Base-by-base conservation (phyloP, 345 rosid species). In the Mercurialis annua region DNA sequence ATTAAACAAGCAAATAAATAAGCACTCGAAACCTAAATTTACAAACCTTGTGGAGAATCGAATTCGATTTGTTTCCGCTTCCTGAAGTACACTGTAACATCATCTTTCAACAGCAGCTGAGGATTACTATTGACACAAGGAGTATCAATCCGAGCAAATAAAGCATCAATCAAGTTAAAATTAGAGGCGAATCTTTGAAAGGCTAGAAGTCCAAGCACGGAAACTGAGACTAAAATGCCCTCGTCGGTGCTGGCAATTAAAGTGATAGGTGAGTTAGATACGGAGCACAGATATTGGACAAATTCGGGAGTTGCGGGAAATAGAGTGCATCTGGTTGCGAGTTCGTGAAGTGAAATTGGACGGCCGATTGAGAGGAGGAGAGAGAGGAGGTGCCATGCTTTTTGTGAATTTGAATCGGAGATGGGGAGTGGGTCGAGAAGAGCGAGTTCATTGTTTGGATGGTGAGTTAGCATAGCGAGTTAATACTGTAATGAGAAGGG, bases 371-470 rank as follows among this genome's bases (percentile, higher is more conserved):
- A 78, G 59, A 86, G 69, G 70, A 88, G 72, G 64, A 81, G 76
- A 6, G 81, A 72, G 46, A 81, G 62, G 40, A 88, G 51, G 76
- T 82, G 83, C 89, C 90, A 86, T 43, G 90, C 86, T 70, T 84
- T 80, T 21, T 81, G 78, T 0, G 53, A 56, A 8, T 6, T 24
- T 6, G 48, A 16, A 20, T 64, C 1, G 60, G 68, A 3, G 59
- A 55, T 18, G 44, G 64, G 8, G 56, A 61, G 30, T n/a, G 71
- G 30, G 64, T 61, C 48, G 33, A 61, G 34, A n/a, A 47, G 27
- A 27, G 61, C 71, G 34, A 61, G 69, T 49, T 59, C 67, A 18
- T 66, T 42, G 33, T 49, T 36, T 20, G 40, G 12, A n/a, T 10
- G 30, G 52, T 31, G 59, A 52, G 59, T 59, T 51, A 21, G 33